Conservation (phyloP, 2,329 filamentous ascomycete genomes). For the Cercospora citrullina region DNA sequence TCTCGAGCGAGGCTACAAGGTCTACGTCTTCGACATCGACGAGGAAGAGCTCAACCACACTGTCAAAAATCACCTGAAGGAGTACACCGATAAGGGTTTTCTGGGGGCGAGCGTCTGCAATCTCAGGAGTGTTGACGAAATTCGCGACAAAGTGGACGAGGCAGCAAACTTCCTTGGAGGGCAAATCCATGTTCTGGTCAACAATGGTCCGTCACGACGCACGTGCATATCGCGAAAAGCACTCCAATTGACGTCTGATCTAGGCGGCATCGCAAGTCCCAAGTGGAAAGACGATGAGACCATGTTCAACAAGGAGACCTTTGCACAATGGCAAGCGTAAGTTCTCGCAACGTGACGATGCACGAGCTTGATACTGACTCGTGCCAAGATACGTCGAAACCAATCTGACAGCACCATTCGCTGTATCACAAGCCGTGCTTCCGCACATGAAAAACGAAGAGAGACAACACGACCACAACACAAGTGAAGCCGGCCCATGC, state of each 20-base stretch:
- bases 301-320: conserved; percentile 38
- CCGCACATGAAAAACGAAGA: conserved; percentile 34
- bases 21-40: conserved; percentile 45
- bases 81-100: conserved; percentile 24
- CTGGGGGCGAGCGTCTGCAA: conserved; percentile 35
- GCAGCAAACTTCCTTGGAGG: conserved; percentile 39
- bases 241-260: no score
- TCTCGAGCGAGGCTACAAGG: conserved; percentile 41
- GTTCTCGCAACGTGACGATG: background rate
- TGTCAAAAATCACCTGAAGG: conserved; percentile 32
- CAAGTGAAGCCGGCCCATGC: conserved; percentile 32
- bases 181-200: conserved; percentile 43
- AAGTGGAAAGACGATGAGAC: conserved; percentile 37
- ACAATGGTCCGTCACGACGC: conserved; percentile 39
- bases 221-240: no score
- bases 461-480: conserved; percentile 15
- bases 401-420: conserved; percentile 42
- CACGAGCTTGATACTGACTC: background rate
- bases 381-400: conserved; percentile 38
- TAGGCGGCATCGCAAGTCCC: conserved; percentile 37
- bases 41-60: conserved; percentile 42
- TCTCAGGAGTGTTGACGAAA: conserved; percentile 37
- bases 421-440: conserved; percentile 34
- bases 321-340: conserved; percentile 41
- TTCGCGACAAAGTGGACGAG: conserved; percentile 34